Evolutionary conservation across 2,329 filamentous ascomycete species (phyloP).

Genomic region (Fusarium nanum): DNA sequence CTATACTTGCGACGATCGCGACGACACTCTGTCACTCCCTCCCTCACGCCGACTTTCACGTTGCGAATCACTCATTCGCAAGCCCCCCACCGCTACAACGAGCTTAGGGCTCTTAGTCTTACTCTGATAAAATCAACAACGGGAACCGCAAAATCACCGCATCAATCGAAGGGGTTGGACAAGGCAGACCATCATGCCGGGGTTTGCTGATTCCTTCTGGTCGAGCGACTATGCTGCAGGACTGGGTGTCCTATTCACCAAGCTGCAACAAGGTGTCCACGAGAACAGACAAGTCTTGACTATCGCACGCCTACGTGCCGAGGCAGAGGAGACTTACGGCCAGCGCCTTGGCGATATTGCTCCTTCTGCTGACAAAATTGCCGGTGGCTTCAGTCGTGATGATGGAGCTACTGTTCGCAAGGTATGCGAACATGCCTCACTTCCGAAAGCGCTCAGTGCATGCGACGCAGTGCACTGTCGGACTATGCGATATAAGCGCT

Average conservation of each 20-base stretch:
- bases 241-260: slow-evolving; percentile 92
- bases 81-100: slow-evolving; percentile 18
- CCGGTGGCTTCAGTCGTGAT: slow-evolving; percentile 86
- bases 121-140: slow-evolving; percentile 19
- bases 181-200: slow-evolving; percentile 71
- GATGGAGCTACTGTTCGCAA: slow-evolving; percentile 97
- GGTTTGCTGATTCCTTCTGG: slow-evolving; percentile 98
- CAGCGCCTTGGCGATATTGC: slow-evolving; percentile 84
- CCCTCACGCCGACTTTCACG: slow-evolving; percentile 13
- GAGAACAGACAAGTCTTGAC: slow-evolving; percentile 96
- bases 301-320: slow-evolving; percentile 91
- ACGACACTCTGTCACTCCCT: slow-evolving; percentile 20
- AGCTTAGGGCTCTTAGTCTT: slow-evolving; percentile 25
- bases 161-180: slow-evolving; percentile 41
- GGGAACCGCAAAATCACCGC: slow-evolving; percentile 16
- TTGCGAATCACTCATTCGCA: slow-evolving; percentile 25
- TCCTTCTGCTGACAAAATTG: slow-evolving; percentile 82
- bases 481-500: slow-evolving; percentile 6
- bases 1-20: slow-evolving; percentile 29
- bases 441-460: not conserved
- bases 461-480: slow-evolving; percentile 8
- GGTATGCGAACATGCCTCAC: slow-evolving; percentile 61
- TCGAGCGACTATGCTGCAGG: slow-evolving; percentile 96
- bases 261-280: slow-evolving; percentile 94
- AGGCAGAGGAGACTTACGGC: slow-evolving; percentile 92